Conservation (phyloP, 2,329 filamentous ascomycete species). For the Pseudogymnoascus sp. region DNA sequence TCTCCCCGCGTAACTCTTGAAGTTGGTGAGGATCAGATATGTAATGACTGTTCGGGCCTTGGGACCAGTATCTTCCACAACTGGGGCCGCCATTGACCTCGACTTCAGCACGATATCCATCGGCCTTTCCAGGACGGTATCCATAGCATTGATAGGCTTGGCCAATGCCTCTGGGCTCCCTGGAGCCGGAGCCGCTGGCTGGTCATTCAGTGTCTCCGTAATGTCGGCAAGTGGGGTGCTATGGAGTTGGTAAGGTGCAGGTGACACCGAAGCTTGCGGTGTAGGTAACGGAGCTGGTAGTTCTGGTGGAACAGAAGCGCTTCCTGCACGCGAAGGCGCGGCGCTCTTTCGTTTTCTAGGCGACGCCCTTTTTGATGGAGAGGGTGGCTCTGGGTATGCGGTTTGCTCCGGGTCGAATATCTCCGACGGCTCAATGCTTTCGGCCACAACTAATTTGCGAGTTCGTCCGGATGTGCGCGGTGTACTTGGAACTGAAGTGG, state of each 20-base stretch:
- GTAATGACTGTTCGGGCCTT: conserved; percentile 88
- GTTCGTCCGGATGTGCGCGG: conserved; percentile 31
- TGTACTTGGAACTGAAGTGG: conserved; percentile 22
- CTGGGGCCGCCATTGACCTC: conserved; percentile 56
- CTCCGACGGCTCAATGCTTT: conserved; percentile 51
- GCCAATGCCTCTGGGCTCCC: conserved; percentile 42
- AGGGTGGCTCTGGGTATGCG: conserved; percentile 38
- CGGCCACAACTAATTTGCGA: conserved; percentile 33
- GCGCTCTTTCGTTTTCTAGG: conserved; percentile 61
- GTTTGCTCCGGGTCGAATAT: conserved; percentile 49
- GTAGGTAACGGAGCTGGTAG: conserved; percentile 35
- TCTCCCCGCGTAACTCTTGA: conserved; percentile 95
- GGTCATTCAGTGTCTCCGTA: conserved; percentile 59
- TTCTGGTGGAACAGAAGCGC: conserved; percentile 26
- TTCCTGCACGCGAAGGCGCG: conserved; percentile 27
- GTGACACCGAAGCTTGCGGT: conserved; percentile 47
- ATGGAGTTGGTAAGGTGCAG: conserved; percentile 43
- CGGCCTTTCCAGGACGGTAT: conserved; percentile 73
- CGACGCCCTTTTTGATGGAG: conserved; percentile 46
- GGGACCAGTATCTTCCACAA: conserved; percentile 66
- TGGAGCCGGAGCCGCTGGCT: conserved; percentile 36
- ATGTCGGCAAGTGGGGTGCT: conserved; percentile 63
- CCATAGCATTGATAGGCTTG: conserved; percentile 66
- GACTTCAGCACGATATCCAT: conserved; percentile 93
- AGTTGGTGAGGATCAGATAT: conserved; percentile 86